Conservation (phyloP, 1,284 basidiomycete genomes). For the Agroathelia rolfsii region DNA sequence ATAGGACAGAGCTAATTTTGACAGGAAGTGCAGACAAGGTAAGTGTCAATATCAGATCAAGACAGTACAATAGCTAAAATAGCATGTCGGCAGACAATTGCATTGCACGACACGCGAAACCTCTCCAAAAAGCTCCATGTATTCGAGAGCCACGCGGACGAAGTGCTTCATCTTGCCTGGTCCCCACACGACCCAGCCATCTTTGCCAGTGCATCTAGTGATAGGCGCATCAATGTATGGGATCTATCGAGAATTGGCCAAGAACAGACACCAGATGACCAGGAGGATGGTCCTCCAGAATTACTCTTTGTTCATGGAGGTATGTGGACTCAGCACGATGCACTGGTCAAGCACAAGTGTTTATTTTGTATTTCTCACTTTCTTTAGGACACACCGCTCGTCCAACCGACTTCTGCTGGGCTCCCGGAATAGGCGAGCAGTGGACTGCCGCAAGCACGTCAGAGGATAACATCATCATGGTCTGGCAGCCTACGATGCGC, state of each 20-base stretch:
- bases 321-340: constrained; percentile 24
- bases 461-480: constrained; percentile 82
- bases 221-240: constrained; percentile 93
- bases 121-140: constrained; percentile 79
- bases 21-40: constrained; percentile 95
- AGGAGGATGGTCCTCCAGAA: constrained; percentile 95
- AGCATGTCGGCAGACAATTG: constrained; percentile 87
- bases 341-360: too few relatives aligned
- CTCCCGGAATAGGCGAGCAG: constrained; percentile 61
- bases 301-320: constrained; percentile 89
- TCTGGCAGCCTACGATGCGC: constrained; percentile 83
- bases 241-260: constrained; percentile 88
- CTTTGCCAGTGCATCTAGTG: constrained; percentile 88
- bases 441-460: constrained; percentile 75
- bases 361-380: constrained; percentile 5
- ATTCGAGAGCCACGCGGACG: constrained; percentile 91
- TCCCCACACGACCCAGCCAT: constrained; percentile 87
- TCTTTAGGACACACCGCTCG: constrained; percentile 64
- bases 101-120: constrained; percentile 83
- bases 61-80: too few relatives aligned
- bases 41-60: too few relatives aligned
- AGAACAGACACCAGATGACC: constrained; percentile 96
- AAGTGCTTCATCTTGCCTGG: constrained; percentile 92
- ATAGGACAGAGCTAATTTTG: constrained; percentile 71
- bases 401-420: constrained; percentile 81